phyloP scores from a whole-genome alignment of 352 stramenopile species.

The Phytophthora rubi region DNA sequence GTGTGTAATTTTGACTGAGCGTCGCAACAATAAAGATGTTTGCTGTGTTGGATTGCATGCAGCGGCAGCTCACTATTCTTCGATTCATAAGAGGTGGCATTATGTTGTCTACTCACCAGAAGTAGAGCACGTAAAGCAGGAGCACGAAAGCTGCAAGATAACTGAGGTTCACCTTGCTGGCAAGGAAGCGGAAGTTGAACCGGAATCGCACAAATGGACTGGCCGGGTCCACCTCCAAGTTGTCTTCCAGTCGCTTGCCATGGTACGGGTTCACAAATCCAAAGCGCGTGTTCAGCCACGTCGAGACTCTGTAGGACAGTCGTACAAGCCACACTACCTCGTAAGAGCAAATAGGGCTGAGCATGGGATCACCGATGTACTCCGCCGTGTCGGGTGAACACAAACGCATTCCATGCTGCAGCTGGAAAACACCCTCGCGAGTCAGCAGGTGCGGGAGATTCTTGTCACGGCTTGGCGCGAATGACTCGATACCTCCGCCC shows the following conservation, averaged over 20 bases:
- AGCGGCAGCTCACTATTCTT: background rate
- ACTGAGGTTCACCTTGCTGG: slow-evolving; percentile 85
- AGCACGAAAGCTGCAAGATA: slow-evolving; percentile 64
- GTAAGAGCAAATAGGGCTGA: slow-evolving; percentile 84
- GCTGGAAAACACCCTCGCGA: slow-evolving; percentile 61
- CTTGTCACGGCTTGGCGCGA: slow-evolving; percentile 67
- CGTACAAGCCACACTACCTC: slow-evolving; percentile 82
- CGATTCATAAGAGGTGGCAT: slow-evolving; percentile 7
- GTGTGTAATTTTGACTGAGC: slow-evolving; percentile 31
- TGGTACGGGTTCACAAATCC: slow-evolving; percentile 75
- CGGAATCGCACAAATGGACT: slow-evolving; percentile 59
- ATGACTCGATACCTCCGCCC: slow-evolving; percentile 47
- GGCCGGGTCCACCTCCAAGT: slow-evolving; percentile 64
- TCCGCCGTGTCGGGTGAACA: slow-evolving; percentile 68
- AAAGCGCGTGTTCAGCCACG: slow-evolving; percentile 75
- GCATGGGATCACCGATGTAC: slow-evolving; percentile 87
- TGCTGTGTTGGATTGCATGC: slow-evolving; percentile 17
- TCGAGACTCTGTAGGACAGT: slow-evolving; percentile 79
- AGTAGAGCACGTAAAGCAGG: slow-evolving; percentile 72
- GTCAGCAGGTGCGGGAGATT: slow-evolving; percentile 70
- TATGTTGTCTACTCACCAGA: slow-evolving; percentile 55
- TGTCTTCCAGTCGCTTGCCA: slow-evolving; percentile 76
- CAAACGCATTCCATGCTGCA: slow-evolving; percentile 72
- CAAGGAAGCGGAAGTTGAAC: slow-evolving; percentile 89
- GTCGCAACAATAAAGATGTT: slow-evolving; percentile 23